Evolutionary conservation across 1,284 basidiomycete species (phyloP).

Genomic region (Cutaneotrichosporon sp.): DNA sequence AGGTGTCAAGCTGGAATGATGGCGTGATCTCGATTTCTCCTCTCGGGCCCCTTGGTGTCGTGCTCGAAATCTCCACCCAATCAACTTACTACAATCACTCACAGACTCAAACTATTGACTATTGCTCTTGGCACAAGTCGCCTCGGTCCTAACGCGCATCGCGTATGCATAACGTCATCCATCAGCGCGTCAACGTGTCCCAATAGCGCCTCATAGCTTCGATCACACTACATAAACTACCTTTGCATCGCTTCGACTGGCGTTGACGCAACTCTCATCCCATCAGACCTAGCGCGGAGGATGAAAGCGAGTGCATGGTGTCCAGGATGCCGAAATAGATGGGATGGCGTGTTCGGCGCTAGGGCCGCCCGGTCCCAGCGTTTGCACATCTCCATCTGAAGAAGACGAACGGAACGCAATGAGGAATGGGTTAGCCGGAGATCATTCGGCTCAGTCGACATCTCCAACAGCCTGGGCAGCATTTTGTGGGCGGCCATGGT

Average conservation of each 20-base stretch:
- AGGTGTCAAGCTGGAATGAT: not conserved
- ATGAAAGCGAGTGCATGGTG: not conserved
- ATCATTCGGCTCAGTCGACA: not conserved
- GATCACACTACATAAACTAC: not conserved
- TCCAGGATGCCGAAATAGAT: no score
- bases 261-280: not conserved
- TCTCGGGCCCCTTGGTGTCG: not conserved
- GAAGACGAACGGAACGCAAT: not conserved
- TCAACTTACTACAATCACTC: not conserved
- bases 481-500: no score
- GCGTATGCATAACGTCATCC: constrained; percentile 8
- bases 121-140: not conserved
- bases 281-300: not conserved
- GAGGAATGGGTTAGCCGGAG: not conserved
- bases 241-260: not conserved
- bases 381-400: not conserved
- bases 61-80: constrained; percentile 2
- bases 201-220: not conserved
- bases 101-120: no score
- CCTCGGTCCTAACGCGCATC: not conserved
- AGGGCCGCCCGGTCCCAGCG: not conserved
- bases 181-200: not conserved
- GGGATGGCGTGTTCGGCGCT: not conserved
- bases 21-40: constrained; percentile 1
- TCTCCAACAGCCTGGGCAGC: not conserved